Percentiles rank a stretch among this genome's conserved stretches.
Conservation (phyloP, 495 filamentous ascomycete species). For the Neurospora africana region DNA sequence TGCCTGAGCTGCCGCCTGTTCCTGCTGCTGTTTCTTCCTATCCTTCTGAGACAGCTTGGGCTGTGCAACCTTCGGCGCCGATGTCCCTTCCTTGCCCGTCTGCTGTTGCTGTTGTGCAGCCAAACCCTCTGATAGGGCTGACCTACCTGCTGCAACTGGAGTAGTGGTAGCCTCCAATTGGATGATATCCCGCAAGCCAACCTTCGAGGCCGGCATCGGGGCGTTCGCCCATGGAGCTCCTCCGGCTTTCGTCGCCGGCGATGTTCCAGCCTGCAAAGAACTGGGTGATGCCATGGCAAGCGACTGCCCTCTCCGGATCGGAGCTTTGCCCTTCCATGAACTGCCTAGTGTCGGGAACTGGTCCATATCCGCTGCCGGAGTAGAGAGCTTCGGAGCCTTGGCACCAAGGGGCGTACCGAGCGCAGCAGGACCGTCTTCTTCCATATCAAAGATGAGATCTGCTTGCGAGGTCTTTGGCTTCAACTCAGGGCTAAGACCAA, state of each 20-base stretch:
- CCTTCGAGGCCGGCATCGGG: conserved; percentile 47
- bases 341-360: conserved; percentile 12
- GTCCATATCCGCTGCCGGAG: conserved; percentile 8
- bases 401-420: conserved; percentile 10
- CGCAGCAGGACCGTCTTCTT: conserved; percentile 49
- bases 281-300: not conserved
- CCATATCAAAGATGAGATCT: conserved; percentile 94
- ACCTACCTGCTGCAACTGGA: conserved; percentile 30
- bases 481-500: conserved; percentile 44
- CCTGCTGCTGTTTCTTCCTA: conserved; percentile 70
- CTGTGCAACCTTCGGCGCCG: conserved; percentile 19
- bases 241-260: not conserved
- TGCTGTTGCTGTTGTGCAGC: conserved; percentile 29
- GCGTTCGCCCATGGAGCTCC: conserved; percentile 53
- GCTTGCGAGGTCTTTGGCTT: conserved; percentile 50
- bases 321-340: conserved; percentile 12
- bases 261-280: not conserved
- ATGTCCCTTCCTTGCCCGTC: conserved; percentile 24
- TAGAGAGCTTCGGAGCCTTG: conserved; percentile 4
- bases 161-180: conserved; percentile 49
- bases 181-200: conserved; percentile 78
- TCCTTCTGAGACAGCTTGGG: conserved; percentile 80
- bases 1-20: conserved; percentile 39
- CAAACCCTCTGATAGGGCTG: conserved; percentile 64
- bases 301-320: conserved; percentile 4